A percentile compares a stretch with the other conserved stretches of the same genome.
Conservation (phyloP, 2,329 filamentous ascomycete species). For the Calonectria fujianensis region DNA sequence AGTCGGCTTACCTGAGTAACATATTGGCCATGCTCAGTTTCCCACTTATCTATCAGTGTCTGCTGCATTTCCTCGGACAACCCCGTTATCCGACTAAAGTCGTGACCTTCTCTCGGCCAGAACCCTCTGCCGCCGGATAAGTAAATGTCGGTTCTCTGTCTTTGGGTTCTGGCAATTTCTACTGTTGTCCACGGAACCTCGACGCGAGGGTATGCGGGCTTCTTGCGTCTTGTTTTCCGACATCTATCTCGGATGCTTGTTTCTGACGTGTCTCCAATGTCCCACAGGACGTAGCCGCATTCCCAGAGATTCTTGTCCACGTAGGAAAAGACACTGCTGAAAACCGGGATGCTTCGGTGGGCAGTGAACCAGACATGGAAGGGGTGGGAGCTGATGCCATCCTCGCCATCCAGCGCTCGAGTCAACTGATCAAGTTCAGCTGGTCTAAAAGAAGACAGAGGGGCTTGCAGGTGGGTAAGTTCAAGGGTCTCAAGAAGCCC, state of each 20-base stretch:
- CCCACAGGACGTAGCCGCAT: slow-evolving; percentile 11
- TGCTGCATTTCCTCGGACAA: slow-evolving; percentile 3
- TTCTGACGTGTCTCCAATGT: not conserved
- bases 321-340: slow-evolving; percentile 16
- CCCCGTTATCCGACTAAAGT: slow-evolving; percentile 8
- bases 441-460: not conserved
- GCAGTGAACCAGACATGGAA: not conserved
- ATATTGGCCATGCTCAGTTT: not conserved
- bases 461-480: slow-evolving; percentile 15
- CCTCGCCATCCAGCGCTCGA: slow-evolving; percentile 7
- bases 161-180: slow-evolving; percentile 11
- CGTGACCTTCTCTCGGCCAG: slow-evolving; percentile 12
- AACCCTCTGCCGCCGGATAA: slow-evolving; percentile 13
- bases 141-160: slow-evolving; percentile 20
- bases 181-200: slow-evolving; percentile 4
- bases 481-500: not conserved
- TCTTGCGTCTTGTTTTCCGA: not conserved
- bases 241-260: not conserved
- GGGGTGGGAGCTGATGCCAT: not conserved
- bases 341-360: slow-evolving; percentile 7
- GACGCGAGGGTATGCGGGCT: slow-evolving; percentile 9
- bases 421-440: not conserved
- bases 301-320: slow-evolving; percentile 14
- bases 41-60: not conserved
- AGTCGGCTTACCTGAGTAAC: not conserved